Evolutionary conservation across 1,284 basidiomycete species (phyloP).

Genomic region (Wolfiporia cocos): DNA sequence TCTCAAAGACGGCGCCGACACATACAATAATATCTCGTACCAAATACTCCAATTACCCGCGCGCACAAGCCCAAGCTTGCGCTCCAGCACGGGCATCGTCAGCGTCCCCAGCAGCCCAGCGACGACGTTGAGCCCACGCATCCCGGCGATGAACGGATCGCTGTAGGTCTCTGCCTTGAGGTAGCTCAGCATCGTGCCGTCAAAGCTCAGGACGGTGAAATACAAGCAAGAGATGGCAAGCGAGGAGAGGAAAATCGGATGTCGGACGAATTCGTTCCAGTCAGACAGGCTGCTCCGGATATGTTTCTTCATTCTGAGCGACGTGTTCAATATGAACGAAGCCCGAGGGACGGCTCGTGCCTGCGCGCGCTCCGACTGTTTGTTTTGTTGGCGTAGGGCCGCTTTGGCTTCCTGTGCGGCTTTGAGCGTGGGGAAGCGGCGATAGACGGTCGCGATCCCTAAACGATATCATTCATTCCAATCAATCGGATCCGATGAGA

Average conservation of each 20-base stretch:
- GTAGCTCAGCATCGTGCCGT: constrained; percentile 44
- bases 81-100: constrained; percentile 34
- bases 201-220: constrained; percentile 37
- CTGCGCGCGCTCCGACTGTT: not conserved
- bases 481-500: too few relatives aligned
- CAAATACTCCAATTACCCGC: constrained; percentile 44
- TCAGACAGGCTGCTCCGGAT: constrained; percentile 19
- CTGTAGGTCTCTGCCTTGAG: constrained; percentile 39
- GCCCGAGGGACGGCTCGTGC: not conserved
- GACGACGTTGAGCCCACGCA: constrained; percentile 41
- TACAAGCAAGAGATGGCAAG: constrained; percentile 45
- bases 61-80: constrained; percentile 37
- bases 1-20: too few relatives aligned
- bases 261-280: constrained; percentile 39
- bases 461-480: not conserved
- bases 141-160: constrained; percentile 48
- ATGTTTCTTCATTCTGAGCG: not conserved
- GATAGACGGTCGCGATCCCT: constrained; percentile 30
- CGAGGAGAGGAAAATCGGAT: constrained; percentile 40
- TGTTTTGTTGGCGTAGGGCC: constrained; percentile 1
- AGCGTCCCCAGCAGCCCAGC: constrained; percentile 41
- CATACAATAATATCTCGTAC: constrained; percentile 15
- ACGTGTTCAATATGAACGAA: too few relatives aligned
- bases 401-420: constrained; percentile 16
- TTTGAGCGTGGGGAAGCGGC: constrained; percentile 26